Evolutionary conservation across 2,329 filamentous ascomycete genomes (phyloP).

Genomic region (Neonectria coccinea): DNA sequence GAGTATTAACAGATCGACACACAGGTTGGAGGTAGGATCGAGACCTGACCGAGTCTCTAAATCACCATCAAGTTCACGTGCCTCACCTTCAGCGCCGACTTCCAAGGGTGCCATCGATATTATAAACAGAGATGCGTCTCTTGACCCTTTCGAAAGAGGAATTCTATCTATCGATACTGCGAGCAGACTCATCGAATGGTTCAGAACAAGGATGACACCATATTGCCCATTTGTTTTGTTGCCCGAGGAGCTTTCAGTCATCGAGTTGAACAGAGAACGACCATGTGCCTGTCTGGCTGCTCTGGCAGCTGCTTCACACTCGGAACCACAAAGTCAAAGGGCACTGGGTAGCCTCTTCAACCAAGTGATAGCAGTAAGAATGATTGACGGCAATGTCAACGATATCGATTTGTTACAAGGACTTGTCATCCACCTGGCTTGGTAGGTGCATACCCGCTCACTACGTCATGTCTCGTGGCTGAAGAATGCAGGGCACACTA

Average conservation of each 20-base stretch:
- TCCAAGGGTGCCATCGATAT: neutral
- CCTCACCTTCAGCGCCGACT: neutral
- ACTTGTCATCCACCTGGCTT: constrained; percentile 48
- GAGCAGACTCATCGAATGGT: constrained; percentile 31
- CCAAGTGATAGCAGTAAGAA: constrained; percentile 33
- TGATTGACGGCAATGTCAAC: constrained; percentile 38
- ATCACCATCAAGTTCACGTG: constrained; percentile 23
- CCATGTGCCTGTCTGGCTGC: constrained; percentile 46
- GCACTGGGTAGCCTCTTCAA: constrained; percentile 43
- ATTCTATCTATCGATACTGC: constrained; percentile 35
- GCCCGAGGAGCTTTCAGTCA: constrained; percentile 18
- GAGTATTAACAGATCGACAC: neutral
- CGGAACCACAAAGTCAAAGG: constrained; percentile 34
- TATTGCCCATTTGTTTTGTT: constrained; percentile 49
- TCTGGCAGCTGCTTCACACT: constrained; percentile 39
- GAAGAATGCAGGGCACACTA: constrained; percentile 47
- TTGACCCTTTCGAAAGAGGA: constrained; percentile 39
- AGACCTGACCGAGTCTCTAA: constrained; percentile 14
- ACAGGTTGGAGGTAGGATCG: neutral
- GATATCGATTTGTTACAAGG: constrained; percentile 47
- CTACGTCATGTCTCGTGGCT: neutral
- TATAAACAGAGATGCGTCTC: constrained; percentile 20
- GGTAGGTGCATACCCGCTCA: constrained; percentile 26
- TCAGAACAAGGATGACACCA: constrained; percentile 36
- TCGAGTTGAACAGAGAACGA: constrained; percentile 31